phyloP scores from a whole-genome alignment of 2,329 filamentous ascomycete species.

The Malbranchea cinnamomea region DNA sequence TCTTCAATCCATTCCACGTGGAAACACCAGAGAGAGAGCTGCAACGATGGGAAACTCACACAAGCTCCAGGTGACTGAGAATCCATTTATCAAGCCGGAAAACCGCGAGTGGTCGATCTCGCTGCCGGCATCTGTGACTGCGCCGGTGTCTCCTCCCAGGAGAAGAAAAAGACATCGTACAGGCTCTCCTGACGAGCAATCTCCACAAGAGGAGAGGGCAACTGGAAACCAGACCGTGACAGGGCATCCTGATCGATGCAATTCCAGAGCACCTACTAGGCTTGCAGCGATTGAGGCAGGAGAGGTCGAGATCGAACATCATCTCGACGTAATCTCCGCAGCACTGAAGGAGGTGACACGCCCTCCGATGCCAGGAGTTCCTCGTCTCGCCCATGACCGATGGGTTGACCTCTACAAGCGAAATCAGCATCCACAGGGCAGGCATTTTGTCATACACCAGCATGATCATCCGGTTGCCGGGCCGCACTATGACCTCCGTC shows the following conservation, averaged over 20 bases:
- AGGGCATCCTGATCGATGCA: too few species aligned
- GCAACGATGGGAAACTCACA: neutral
- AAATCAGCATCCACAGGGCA: conserved; percentile 31
- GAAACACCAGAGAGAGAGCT: neutral
- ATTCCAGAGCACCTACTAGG: conserved; percentile 3
- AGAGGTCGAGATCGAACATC: conserved; percentile 31
- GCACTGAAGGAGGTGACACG: conserved; percentile 22
- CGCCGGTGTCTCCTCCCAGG: conserved; percentile 17
- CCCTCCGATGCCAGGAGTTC: conserved; percentile 9
- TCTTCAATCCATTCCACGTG: too few species aligned
- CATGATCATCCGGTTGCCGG: conserved; percentile 58
- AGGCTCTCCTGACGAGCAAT: too few species aligned
- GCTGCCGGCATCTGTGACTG: conserved; percentile 8
- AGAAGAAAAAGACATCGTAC: conserved; percentile 5
- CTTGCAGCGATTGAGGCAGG: conserved; percentile 39
- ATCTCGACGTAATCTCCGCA: conserved; percentile 33
- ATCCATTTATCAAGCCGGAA: conserved; percentile 4
- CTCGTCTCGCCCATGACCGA: conserved; percentile 26
- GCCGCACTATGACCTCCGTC: conserved; percentile 51
- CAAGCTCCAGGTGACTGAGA: neutral
- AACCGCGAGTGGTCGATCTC: conserved; percentile 5
- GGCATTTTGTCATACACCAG: conserved; percentile 56
- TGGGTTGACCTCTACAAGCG: conserved; percentile 34
- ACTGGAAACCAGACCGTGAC: too few species aligned
- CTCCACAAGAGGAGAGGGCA: too few species aligned